These are phyloP conservation scores for Phytophthora syringae DNA, from an alignment of 352 stramenopile genomes.

Conservation along the genomic window DNA sequence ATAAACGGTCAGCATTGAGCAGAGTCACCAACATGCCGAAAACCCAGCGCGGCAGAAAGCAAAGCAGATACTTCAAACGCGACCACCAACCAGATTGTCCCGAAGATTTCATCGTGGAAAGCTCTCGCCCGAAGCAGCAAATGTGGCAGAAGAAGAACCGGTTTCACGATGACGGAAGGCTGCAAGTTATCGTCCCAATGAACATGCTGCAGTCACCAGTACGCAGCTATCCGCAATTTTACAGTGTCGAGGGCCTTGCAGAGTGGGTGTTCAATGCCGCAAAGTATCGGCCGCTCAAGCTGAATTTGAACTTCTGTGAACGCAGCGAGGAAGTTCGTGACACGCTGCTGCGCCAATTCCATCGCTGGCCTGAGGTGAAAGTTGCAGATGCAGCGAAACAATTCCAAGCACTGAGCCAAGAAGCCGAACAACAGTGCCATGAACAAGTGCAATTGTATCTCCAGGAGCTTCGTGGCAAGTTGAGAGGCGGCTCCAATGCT, in stretches of 20 bases:
- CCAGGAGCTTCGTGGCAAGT: slow-evolving; percentile 26
- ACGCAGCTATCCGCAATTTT: slow-evolving; percentile 4
- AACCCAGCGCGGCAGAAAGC: background rate
- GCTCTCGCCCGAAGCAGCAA: background rate
- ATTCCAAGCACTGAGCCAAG: slow-evolving; percentile 9
- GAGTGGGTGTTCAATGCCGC: slow-evolving; percentile 28
- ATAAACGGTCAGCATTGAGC: slow-evolving; percentile 16
- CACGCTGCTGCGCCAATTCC: slow-evolving; percentile 32
- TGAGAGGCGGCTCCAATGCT: slow-evolving; percentile 14
- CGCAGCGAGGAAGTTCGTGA: slow-evolving; percentile 31
- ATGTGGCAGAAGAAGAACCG: slow-evolving; percentile 11
- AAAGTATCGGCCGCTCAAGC: slow-evolving; percentile 25
- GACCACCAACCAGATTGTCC: background rate
- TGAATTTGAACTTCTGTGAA: slow-evolving; percentile 21
- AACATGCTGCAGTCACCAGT: background rate
- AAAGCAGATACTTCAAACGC: background rate
- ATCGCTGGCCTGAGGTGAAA: slow-evolving; percentile 34
- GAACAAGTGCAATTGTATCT: slow-evolving; percentile 39
- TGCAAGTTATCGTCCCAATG: background rate
- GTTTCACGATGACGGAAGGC: background rate
- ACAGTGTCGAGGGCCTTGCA: slow-evolving; percentile 17
- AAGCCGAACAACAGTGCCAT: slow-evolving; percentile 16
- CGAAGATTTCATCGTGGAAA: slow-evolving; percentile 2
- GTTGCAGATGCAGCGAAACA: slow-evolving; percentile 7
- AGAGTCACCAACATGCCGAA: slow-evolving; percentile 9